Evolutionary conservation across 768 basidiomycete species (phyloP).

Genomic region (Wakefieldia striispora): DNA sequence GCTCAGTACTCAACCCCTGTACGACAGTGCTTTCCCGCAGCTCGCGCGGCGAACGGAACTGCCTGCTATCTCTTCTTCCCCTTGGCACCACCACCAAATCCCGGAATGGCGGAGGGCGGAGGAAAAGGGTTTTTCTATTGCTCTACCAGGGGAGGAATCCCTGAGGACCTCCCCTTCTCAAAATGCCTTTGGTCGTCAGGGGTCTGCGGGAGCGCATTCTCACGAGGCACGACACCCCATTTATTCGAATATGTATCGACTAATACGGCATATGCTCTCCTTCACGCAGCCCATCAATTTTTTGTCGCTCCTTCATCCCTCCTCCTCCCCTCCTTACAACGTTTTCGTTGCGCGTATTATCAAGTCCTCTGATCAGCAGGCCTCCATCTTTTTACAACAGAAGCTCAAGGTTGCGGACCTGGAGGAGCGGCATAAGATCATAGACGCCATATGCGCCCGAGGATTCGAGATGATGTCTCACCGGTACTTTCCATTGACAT

Average conservation of each 20-base stretch:
- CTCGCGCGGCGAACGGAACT: slow-evolving; percentile 19
- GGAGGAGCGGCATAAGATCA: slow-evolving; percentile 76
- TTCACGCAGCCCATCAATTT: slow-evolving; percentile 79
- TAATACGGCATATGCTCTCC: slow-evolving; percentile 13
- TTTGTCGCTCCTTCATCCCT: slow-evolving; percentile 79
- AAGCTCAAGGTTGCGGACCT: slow-evolving; percentile 84
- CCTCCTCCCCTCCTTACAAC: slow-evolving; percentile 79
- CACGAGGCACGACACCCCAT: slow-evolving; percentile 49
- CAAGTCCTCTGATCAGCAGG: slow-evolving; percentile 88
- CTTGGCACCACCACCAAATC: slow-evolving; percentile 28
- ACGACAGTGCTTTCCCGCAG: slow-evolving; percentile 32
- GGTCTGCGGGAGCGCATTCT: slow-evolving; percentile 27
- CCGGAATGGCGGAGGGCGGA: slow-evolving; percentile 46
- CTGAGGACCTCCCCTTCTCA: slow-evolving; percentile 30
- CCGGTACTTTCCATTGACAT: slow-evolving; percentile 41
- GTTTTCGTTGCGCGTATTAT: slow-evolving; percentile 83
- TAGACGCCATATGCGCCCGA: slow-evolving; percentile 80
- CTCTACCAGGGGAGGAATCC: slow-evolving; percentile 27
- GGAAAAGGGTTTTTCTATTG: slow-evolving; percentile 31
- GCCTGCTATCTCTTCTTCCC: slow-evolving; percentile 8
- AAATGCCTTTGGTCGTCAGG: slow-evolving; percentile 25
- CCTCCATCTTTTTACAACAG: slow-evolving; percentile 87
- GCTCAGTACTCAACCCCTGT: slow-evolving; percentile 35
- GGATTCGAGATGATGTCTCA: slow-evolving; percentile 95
- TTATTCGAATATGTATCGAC: slow-evolving; percentile 8